Percentiles rank a stretch among this genome's conserved stretches.
Evolutionary conservation across 139 green algal genomes (phyloP).

Genomic region (Pleodorina starrii): DNA sequence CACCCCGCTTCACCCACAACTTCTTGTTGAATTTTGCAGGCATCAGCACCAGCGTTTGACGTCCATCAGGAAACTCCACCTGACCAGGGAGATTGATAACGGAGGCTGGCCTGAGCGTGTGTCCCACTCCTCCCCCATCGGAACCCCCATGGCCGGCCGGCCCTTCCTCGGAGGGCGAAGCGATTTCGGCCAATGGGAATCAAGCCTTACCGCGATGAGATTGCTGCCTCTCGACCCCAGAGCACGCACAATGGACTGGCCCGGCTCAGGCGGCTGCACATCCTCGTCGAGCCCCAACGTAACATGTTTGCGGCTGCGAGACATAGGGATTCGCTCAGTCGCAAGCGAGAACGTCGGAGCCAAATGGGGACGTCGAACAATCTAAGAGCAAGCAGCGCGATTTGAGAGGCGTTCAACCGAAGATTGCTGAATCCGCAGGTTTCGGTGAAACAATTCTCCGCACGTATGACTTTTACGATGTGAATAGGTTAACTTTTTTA

Average conservation of each 20-base stretch:
- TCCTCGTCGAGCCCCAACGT: conserved; percentile 46
- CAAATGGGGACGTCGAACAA: too few relatives aligned
- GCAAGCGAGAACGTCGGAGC: too few relatives aligned
- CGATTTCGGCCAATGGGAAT: background rate
- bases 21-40: conserved; percentile 87
- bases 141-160: background rate
- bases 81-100: too few relatives aligned
- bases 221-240: conserved; percentile 60
- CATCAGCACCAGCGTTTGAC: conserved; percentile 73
- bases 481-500: background rate
- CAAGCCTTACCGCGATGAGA: conserved; percentile 55
- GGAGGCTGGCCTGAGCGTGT: too few relatives aligned
- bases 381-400: too few relatives aligned
- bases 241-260: conserved; percentile 53
- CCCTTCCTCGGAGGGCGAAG: background rate
- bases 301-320: conserved; percentile 57
- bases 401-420: too few relatives aligned
- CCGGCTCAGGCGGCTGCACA: conserved; percentile 54
- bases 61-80: conserved; percentile 78
- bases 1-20: conserved; percentile 82
- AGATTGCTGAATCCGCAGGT: too few relatives aligned
- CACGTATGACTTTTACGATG: too few relatives aligned
- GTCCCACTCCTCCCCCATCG: background rate
- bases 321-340: conserved; percentile 16
- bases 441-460: too few relatives aligned